Evolutionary conservation across 768 basidiomycete species (phyloP).

Genomic region (Dioszegia crocea): DNA sequence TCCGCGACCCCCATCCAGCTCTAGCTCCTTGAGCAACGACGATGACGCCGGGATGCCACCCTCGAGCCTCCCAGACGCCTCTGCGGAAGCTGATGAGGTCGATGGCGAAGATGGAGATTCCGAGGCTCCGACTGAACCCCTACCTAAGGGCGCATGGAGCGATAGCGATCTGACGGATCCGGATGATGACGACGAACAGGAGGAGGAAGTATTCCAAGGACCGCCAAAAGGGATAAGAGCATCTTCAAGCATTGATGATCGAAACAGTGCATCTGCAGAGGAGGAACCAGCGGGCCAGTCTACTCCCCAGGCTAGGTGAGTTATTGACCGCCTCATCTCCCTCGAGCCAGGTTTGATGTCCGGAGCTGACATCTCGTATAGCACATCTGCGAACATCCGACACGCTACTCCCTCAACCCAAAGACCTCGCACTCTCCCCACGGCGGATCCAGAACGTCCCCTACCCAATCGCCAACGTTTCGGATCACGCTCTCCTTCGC

Average conservation of each 20-base stretch:
- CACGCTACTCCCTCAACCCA: no score
- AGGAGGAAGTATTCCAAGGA: neutral
- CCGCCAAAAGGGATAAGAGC: neutral
- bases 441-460: no score
- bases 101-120: slow-evolving; percentile 1
- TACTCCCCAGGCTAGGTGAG: no score
- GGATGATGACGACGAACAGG: slow-evolving; percentile 11
- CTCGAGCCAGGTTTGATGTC: no score
- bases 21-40: neutral
- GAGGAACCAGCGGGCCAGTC: no score
- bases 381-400: no score
- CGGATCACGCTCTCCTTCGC: neutral
- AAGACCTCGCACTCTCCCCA: no score
- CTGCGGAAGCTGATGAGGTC: neutral
- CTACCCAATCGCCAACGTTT: no score
- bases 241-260: no score
- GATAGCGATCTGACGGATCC: slow-evolving; percentile 13
- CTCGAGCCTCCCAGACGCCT: slow-evolving; percentile 3
- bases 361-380: no score
- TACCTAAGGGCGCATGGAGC: neutral
- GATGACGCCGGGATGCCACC: neutral
- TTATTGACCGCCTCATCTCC: no score
- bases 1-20: neutral
- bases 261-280: no score
- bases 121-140: neutral